Conservation (phyloP, 2,329 filamentous ascomycete species). For the Blumeria graminis region DNA sequence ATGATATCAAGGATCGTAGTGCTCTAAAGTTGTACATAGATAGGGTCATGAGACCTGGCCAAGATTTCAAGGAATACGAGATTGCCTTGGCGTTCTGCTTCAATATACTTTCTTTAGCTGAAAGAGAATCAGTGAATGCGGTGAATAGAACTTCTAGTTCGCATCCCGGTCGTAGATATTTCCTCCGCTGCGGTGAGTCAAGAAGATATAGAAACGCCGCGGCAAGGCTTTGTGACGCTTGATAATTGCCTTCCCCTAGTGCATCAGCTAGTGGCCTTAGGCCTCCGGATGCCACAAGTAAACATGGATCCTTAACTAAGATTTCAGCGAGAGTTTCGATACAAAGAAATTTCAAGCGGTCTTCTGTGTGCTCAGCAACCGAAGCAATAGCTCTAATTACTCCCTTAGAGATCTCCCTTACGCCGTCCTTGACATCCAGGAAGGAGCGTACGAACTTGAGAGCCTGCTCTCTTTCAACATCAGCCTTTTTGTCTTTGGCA, state of each 20-base stretch:
- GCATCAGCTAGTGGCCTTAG: slow-evolving; percentile 76
- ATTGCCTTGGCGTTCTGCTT: slow-evolving; percentile 87
- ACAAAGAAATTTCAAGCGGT: slow-evolving; percentile 63
- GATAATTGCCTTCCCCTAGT: slow-evolving; percentile 72
- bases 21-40: slow-evolving; percentile 75
- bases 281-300: slow-evolving; percentile 65
- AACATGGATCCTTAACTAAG: slow-evolving; percentile 57
- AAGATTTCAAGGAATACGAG: slow-evolving; percentile 70
- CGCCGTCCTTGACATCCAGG: slow-evolving; percentile 80
- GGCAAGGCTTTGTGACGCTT: slow-evolving; percentile 72
- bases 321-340: slow-evolving; percentile 86
- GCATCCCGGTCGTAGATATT: slow-evolving; percentile 66
- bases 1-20: slow-evolving; percentile 52
- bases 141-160: slow-evolving; percentile 79
- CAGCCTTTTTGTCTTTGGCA: slow-evolving; percentile 90
- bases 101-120: slow-evolving; percentile 33
- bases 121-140: slow-evolving; percentile 65
- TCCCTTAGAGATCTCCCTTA: slow-evolving; percentile 64
- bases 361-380: slow-evolving; percentile 53
- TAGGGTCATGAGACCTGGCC: slow-evolving; percentile 74
- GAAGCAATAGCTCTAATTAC: slow-evolving; percentile 78
- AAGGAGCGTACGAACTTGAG: slow-evolving; percentile 91
- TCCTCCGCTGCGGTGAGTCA: slow-evolving; percentile 58
- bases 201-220: slow-evolving; percentile 74
- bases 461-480: slow-evolving; percentile 88